Base-by-base conservation (phyloP, 1,284 basidiomycete genomes). In the Pseudozyma pruni region DNA sequence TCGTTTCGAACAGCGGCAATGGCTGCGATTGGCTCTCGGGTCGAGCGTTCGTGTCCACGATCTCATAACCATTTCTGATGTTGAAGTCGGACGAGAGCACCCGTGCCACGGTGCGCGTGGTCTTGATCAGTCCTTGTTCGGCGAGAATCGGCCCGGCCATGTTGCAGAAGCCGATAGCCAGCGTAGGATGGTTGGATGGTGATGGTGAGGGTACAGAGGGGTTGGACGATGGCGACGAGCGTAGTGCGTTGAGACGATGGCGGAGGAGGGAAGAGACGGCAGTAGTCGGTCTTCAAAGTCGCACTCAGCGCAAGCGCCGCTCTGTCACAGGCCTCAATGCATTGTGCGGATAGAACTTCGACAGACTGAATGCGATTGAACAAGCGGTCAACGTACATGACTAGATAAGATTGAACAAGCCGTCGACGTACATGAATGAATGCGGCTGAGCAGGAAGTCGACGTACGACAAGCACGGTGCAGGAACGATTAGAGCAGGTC, bases 401-500 rank as follows among this genome's bases (percentile, higher is more conserved):
- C 2, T n/a, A n/a, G n/a, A 31, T 43, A 16, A 3, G 17, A 27
- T 37, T 37, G 8, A n/a, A 27, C 2, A 9, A n/a, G 25, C 34
- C n/a, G n/a, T 33, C 4, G 44, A 37, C 27, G 1, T 34, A 46
- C 37, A 50, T 13, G 38, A 8, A 9, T 17, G 10, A 45, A 31
- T 43, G 19, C 7, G 17, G 22, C 32, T 37, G 8, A n/a, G 22
- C 2, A 9, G 14, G 25, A 35, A n/a, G n/a, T 33, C 4, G 44
- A 37, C 27, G 1, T 34, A 46, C 37, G 44, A 8, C n/a, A n/a
- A n/a, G n/a, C n/a, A n/a, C n/a, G n/a, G n/a, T n/a, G n/a, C n/a
- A n/a, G 13, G n/a, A 1, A 37, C 2, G n/a, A 19, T 16, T 50
- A 78, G 9, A 78, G 64, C 29, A 78, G 46, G 31, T 78, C 75